Conservation (phyloP, 2,329 filamentous ascomycete genomes). For the Trichoderma oligosporum region DNA sequence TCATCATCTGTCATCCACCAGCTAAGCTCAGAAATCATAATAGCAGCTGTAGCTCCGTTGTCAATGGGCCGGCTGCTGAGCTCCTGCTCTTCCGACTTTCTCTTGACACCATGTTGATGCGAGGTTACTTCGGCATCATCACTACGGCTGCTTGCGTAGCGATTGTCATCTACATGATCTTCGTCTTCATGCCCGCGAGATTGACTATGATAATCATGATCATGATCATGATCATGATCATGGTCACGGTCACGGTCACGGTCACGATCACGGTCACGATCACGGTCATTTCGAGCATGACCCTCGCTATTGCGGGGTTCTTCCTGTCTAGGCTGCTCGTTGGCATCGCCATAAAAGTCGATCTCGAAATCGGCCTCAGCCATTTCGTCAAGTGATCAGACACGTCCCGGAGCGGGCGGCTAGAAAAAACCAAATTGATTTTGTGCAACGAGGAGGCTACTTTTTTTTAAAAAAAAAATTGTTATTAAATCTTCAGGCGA, state of each 20-base stretch:
- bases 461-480: background rate
- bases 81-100: conserved; percentile 50
- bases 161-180: conserved; percentile 35
- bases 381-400: conserved; percentile 42
- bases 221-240: too few relatives aligned
- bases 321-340: conserved; percentile 42
- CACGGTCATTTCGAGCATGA: conserved; percentile 25
- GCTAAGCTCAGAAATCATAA: conserved; percentile 84
- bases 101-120: conserved; percentile 51
- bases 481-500: conserved; percentile 18
- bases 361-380: conserved; percentile 70
- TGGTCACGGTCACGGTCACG: too few relatives aligned
- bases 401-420: conserved; percentile 21
- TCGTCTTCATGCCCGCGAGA: conserved; percentile 28
- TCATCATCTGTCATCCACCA: conserved; percentile 99
- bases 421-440: background rate
- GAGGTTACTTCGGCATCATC: conserved; percentile 25
- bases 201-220: conserved; percentile 33
- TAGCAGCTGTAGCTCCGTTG: conserved; percentile 59
- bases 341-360: conserved; percentile 62
- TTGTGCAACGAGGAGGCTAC: conserved; percentile 2
- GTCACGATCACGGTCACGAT: too few relatives aligned
- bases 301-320: conserved; percentile 33
- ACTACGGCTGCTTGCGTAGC: conserved; percentile 25
- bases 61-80: conserved; percentile 55